Evolutionary conservation across 371 early-diverging fungal genomes (phyloP), one percentile per base, ranked within the genome.

Genomic region (Mucor racemosus): DNA sequence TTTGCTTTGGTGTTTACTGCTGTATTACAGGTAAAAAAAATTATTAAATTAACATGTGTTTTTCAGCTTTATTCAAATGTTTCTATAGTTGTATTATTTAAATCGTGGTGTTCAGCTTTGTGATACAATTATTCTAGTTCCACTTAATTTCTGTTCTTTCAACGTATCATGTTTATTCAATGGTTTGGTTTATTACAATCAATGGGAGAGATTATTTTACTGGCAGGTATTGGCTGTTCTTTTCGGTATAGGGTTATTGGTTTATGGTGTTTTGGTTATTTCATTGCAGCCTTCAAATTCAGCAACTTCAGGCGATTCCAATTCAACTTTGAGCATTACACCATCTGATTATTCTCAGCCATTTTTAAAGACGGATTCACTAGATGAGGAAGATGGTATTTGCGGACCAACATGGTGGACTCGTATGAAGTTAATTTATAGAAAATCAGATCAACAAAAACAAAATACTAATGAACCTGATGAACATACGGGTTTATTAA

Each of bases 181-280:
- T 64, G 92, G 93, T 10, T 76, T 94, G 39, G 90, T 93, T 4
- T 94, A 94, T 67, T 94, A 90, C 66, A 83, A 92, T 72, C 94
- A 93, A 78, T 82, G 92, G 84, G 82, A 85, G 8, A 78, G 86
- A 19, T 71, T 94, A 42, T 74, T 71, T 58, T 83, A 89, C 79
- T 84, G 82, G 76, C 92, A 91, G 70, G 75, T 92, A 17, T 60
- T 90, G 6, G 76, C 88, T 42, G 91, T 93, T 21, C 70, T 90
- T 13, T 67, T 88, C 13, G 93, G 93, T 15, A 87, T 91, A 56
- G 77, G 79, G n/a, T 65, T 90, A 40, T 80, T 92, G 10, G 77
- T 88, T 4, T 68, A 77, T 15, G 93, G 93, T 21, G 93, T 93
- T 0, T 63, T 89, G 41, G 75, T 91, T 34, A 76, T 92, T 36